Evolutionary conservation across 2,329 filamentous ascomycete genomes (phyloP), one percentile per base, ranked within the genome.

Genomic region (Phoma sp.): DNA sequence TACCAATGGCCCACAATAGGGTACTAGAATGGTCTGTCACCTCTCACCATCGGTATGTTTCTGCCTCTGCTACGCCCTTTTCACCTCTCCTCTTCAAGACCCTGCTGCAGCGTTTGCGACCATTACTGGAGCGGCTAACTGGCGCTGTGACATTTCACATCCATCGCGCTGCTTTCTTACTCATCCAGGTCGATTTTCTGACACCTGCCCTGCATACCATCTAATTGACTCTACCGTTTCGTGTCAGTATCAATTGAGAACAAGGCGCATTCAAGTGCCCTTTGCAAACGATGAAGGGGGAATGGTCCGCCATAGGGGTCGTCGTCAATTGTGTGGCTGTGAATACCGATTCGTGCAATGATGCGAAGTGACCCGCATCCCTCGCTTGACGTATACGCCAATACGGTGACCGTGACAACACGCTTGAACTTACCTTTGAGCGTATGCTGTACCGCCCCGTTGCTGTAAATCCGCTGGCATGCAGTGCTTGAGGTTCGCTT

Each of bases 321-420:
- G 64, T 70, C 66, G 68, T 71, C 61, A 70, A 61, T 59, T 49
- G 56, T 37, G 69, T 65, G 69, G 69, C 69, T 70, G 57, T 66
- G 65, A 52, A 40, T 10, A 51, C 59, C 53, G 21, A 42, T 61
- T 66, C 46, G 64, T 64, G 48, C 49, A 62, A 55, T 39, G 37
- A 68, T 66, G 68, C 66, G 65, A 67, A 56, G 15, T 26, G 50
- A 38, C 38, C 53, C 61, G 61, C 62, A 61, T 42, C 46, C 43
- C 15, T 58, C 62, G 59, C 67, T 60, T 58, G 42, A 34, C 28
- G 26, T 43, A 37, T 42, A 53, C 50, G 52, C 49, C 33, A 53
- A 61, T 62, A 61, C 56, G 56, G 47, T 49, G 49, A 47, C 26
- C 28, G 26, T 29, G 10, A 42, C 48, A 45, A 40, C 51, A 54